These are phyloP conservation scores for Pichia occidentalis DNA, from an alignment of 805 yeast genomes.

Conservation along the genomic window DNA sequence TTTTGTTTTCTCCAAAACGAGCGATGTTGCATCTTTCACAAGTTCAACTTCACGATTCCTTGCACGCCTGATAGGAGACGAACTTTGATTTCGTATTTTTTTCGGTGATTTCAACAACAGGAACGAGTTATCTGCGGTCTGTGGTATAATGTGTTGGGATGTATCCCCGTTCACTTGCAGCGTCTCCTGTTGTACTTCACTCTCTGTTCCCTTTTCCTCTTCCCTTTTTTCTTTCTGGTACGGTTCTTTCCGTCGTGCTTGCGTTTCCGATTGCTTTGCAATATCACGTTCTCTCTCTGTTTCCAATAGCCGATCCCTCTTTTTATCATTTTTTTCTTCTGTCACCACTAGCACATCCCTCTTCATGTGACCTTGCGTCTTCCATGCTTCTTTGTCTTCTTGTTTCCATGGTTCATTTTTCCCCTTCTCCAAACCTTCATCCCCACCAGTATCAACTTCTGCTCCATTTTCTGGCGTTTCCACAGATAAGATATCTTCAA, in stretches of 20 bases:
- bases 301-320: no score
- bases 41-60: constrained; percentile 18
- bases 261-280: background rate
- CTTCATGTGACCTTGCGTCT: background rate
- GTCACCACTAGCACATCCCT: background rate
- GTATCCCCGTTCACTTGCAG: background rate
- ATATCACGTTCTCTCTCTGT: background rate
- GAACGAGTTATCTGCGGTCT: constrained; percentile 11
- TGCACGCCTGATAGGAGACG: constrained; percentile 18
- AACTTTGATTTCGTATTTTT: constrained; percentile 14
- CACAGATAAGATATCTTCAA: constrained; percentile 19
- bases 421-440: background rate
- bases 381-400: background rate
- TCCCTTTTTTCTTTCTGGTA: background rate
- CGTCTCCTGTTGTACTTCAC: no score
- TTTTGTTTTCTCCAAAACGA: constrained; percentile 9
- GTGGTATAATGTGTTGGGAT: background rate
- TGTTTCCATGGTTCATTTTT: background rate
- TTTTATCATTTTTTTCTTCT: no score
- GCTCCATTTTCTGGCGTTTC: background rate
- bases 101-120: constrained; percentile 22
- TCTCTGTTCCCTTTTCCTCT: background rate
- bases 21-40: constrained; percentile 15
- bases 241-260: background rate
- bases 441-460: background rate